Percentiles rank a stretch among this genome's conserved stretches.
phyloP scores from a whole-genome alignment of 805 yeast genomes.

The Saccharomycopsis vini region DNA sequence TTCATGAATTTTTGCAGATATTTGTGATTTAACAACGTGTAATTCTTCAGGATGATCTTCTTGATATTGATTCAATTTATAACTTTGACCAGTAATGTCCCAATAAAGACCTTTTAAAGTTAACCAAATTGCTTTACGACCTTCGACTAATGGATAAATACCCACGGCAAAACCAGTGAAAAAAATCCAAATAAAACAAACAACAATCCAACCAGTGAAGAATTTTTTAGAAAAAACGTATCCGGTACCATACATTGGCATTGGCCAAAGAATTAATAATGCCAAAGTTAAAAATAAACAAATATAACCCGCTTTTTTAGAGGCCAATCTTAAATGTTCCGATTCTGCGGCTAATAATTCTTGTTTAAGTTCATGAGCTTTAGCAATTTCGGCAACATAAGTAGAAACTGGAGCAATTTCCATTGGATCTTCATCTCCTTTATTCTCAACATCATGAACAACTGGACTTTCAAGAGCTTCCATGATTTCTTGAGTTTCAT shows the following conservation, averaged over 20 bases:
- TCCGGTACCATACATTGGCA: conserved; percentile 84
- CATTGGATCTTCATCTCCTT: conserved; percentile 1
- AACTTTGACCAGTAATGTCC: conserved; percentile 71
- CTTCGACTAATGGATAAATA: conserved; percentile 66
- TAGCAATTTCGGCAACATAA: conserved; percentile 11
- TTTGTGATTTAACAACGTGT: conserved; percentile 65
- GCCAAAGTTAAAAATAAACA: conserved; percentile 55
- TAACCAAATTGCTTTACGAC: conserved; percentile 54
- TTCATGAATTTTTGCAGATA: conserved; percentile 24
- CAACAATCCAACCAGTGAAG: conserved; percentile 86
- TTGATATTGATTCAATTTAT: conserved; percentile 74
- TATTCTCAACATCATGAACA: conserved; percentile 6
- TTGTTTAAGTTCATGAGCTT: conserved; percentile 20
- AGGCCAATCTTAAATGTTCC: conserved; percentile 42
- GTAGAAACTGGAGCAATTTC: conserved; percentile 14
- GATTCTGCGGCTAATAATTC: conserved; percentile 40
- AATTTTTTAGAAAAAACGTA: conserved; percentile 68
- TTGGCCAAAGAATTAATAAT: conserved; percentile 75
- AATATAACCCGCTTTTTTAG: conserved; percentile 51
- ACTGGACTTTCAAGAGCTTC: conserved; percentile 28
- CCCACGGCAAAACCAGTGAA: conserved; percentile 54
- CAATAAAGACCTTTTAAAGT: conserved; percentile 74
- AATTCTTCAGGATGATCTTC: conserved; percentile 59
- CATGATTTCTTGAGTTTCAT: conserved; percentile 58
- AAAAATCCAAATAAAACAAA: conserved; percentile 76